Evolutionary conservation across 1,284 basidiomycete species (phyloP), one percentile per base, ranked within the genome.

Genomic region (Wallemia ichthyophaga): DNA sequence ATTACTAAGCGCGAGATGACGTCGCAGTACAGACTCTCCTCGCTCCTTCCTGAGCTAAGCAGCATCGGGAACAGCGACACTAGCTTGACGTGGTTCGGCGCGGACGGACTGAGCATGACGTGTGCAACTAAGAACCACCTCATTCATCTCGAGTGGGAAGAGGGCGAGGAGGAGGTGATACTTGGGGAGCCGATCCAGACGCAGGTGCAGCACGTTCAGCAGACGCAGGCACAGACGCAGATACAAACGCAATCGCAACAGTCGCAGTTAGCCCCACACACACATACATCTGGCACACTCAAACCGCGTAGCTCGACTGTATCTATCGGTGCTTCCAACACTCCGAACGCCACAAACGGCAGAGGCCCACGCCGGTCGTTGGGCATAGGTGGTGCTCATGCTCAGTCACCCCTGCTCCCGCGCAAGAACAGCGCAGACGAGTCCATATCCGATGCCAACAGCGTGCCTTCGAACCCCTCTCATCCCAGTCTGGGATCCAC

Each of bases 1-100:
- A 91, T 91, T 65, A 77, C 81, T 80, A 68, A 73, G 78, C 72
- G 85, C 61, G 84, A 88, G 70, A 89, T 92, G 87, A 76, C 91
- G 19, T 84, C 83, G 15, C 85, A 89, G 67, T 91, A 85, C 73
- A 85, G 81, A 68, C 72, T 92, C 32, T 48, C 37, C 11, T 48
- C 37, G n/a, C n/a, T 48, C 11, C 5, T 21, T 3, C 77, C 80
- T 13, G 85, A 88, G 62, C 71, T 92, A 31, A 82, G 80, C n/a
- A 77, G 72, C 0, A 69, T 74, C 0, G 79, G 85, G 67, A 78
- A 80, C 25, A 72, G 76, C 62, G 78, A 74, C 62, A 69, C 78
- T 1, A 80, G 78, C 64, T 67, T 88, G 62, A 76, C 76, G 64
- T 78, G 83, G 64, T 79, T 88, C 13, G 85, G 84, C 1, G 68